Evolutionary conservation across 345 rosid genomes (phyloP).

Genomic region (Aquilaria malaccensis): DNA sequence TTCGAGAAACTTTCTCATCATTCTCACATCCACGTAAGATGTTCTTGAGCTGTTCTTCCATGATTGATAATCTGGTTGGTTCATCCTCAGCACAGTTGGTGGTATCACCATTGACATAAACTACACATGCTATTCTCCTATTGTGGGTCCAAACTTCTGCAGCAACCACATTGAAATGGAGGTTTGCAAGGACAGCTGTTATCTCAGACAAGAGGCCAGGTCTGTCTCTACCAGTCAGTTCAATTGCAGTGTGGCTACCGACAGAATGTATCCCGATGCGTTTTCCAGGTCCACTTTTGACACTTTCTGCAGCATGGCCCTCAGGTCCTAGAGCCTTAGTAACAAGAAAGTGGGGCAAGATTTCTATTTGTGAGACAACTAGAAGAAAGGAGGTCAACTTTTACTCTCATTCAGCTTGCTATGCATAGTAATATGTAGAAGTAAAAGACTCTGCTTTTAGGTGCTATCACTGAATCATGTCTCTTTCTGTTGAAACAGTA

Average conservation of each 20-base stretch:
- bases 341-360: background rate
- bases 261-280: constrained; percentile 71
- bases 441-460: too few species aligned
- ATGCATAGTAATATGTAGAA: background rate
- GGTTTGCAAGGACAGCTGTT: constrained; percentile 71
- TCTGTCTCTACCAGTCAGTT: constrained; percentile 79
- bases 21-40: constrained; percentile 67
- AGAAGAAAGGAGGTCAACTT: too few species aligned
- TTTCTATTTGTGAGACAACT: too few species aligned
- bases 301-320: constrained; percentile 36
- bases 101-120: constrained; percentile 65
- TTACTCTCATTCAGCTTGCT: too few species aligned
- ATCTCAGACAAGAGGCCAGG: constrained; percentile 89
- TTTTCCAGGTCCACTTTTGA: constrained; percentile 57
- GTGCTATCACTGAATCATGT: too few species aligned
- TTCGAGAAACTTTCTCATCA: constrained; percentile 50
- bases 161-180: constrained; percentile 68
- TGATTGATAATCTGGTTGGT: constrained; percentile 42
- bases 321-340: constrained; percentile 77
- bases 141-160: constrained; percentile 98
- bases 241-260: constrained; percentile 83
- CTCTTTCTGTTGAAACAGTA: too few species aligned
- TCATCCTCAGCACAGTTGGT: constrained; percentile 55
- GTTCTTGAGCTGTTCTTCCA: constrained; percentile 81
- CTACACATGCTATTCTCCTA: constrained; percentile 67